phyloP scores from a whole-genome alignment of 108 stramenopile species.

The Licmophora abbreviata region DNA sequence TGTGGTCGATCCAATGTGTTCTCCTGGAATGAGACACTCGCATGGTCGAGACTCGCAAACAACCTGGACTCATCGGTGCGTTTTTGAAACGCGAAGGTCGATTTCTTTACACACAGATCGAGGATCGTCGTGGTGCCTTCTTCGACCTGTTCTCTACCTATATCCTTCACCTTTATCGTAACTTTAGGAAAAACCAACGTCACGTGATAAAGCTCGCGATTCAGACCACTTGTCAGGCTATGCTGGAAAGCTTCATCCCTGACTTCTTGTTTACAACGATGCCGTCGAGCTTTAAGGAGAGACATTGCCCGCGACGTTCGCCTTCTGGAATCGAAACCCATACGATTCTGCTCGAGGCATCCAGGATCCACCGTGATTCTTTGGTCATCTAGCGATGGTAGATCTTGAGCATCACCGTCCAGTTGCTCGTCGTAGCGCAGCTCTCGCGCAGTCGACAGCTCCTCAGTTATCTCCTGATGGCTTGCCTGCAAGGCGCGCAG shows the following conservation, averaged over 20 bases:
- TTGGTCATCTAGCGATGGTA: too few relatives aligned
- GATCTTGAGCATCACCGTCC: background rate
- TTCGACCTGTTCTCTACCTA: background rate
- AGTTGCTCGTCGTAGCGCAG: background rate
- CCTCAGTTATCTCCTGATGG: constrained; percentile 16
- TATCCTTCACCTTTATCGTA: constrained; percentile 5
- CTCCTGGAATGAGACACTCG: constrained; percentile 1
- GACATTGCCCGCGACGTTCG: too few relatives aligned
- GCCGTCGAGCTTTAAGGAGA: too few relatives aligned
- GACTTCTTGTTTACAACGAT: too few relatives aligned
- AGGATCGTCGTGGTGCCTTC: background rate
- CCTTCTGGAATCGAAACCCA: too few relatives aligned
- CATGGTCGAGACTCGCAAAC: constrained; percentile 23
- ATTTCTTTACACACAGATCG: constrained; percentile 11
- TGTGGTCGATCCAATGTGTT: background rate
- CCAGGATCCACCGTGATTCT: too few relatives aligned
- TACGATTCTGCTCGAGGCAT: too few relatives aligned
- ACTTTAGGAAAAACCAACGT: constrained; percentile 17
- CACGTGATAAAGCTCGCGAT: constrained; percentile 23
- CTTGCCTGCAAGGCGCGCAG: constrained; percentile 27
- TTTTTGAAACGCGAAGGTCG: constrained; percentile 13
- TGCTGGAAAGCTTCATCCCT: background rate
- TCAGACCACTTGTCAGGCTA: constrained; percentile 8
- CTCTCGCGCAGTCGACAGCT: background rate
- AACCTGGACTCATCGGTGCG: constrained; percentile 21